Percentiles rank a stretch among this genome's conserved stretches.
Conservation (phyloP, 441 rosid species). For the Viola pubescens region DNA sequence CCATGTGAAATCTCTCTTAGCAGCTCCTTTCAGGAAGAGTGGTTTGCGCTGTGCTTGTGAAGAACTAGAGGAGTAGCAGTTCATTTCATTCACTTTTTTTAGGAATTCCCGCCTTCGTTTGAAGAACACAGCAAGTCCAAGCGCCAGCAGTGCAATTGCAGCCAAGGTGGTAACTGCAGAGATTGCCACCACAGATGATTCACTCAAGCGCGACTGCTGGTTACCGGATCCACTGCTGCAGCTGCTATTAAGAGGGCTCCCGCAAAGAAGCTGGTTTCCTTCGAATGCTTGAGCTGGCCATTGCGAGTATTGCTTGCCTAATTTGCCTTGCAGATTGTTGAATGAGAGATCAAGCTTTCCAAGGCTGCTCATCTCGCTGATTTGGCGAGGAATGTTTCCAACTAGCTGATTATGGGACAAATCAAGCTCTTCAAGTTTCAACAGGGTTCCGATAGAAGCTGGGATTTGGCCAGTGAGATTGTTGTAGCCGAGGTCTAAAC, state of each 20-base stretch:
- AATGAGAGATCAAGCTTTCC: slow-evolving; percentile 63
- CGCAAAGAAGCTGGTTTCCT: slow-evolving; percentile 64
- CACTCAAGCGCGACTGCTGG: slow-evolving; percentile 30
- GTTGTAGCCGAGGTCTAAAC: slow-evolving; percentile 61
- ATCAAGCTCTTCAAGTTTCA: slow-evolving; percentile 68
- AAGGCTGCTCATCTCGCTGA: slow-evolving; percentile 61
- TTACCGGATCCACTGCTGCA: slow-evolving; percentile 12
- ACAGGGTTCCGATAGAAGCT: slow-evolving; percentile 44
- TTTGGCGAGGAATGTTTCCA: slow-evolving; percentile 55
- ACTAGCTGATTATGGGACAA: slow-evolving; percentile 60
- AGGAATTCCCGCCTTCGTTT: slow-evolving; percentile 36
- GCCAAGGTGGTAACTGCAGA: slow-evolving; percentile 53
- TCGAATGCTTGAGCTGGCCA: slow-evolving; percentile 61
- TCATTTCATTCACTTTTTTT: slow-evolving; percentile 33
- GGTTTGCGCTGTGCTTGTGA: slow-evolving; percentile 50
- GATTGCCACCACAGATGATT: slow-evolving; percentile 36
- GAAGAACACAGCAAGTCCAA: slow-evolving; percentile 36
- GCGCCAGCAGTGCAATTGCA: slow-evolving; percentile 44
- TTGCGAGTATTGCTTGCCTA: slow-evolving; percentile 49
- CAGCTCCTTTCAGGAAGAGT: slow-evolving; percentile 44
- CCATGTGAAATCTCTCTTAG: slow-evolving; percentile 59
- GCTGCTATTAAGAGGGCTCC: slow-evolving; percentile 57
- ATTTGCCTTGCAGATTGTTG: slow-evolving; percentile 57
- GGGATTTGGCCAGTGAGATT: slow-evolving; percentile 59
- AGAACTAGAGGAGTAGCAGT: slow-evolving; percentile 47